These are phyloP conservation scores for Drechslerella dactyloides DNA, from an alignment of 2,329 filamentous ascomycete species.

Conservation along the genomic window DNA sequence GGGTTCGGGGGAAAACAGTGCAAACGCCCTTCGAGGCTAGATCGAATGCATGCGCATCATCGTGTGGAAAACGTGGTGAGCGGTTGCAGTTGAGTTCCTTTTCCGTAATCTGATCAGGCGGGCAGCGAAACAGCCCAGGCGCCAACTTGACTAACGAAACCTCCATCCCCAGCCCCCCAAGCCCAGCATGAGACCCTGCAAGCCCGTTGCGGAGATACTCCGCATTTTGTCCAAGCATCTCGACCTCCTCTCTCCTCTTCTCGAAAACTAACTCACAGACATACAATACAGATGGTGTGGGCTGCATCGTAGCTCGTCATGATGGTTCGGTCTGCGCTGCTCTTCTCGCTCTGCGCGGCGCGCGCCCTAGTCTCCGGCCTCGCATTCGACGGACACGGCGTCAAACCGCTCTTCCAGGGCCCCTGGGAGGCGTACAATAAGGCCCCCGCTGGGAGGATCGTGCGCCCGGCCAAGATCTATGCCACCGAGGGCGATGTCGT, in stretches of 20 bases:
- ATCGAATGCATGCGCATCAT: too few species aligned
- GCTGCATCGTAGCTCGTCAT: slow-evolving; percentile 29
- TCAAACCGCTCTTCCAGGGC: slow-evolving; percentile 57
- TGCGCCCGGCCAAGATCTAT: slow-evolving; percentile 57
- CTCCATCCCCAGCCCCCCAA: slow-evolving; percentile 16
- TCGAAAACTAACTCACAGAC: background rate
- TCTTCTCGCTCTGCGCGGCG: slow-evolving; percentile 33
- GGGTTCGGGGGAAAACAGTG: too few species aligned
- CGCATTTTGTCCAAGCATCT: slow-evolving; percentile 16
- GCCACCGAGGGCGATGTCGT: slow-evolving; percentile 55
- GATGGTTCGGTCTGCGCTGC: slow-evolving; percentile 43
- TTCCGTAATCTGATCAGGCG: background rate
- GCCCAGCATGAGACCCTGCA: slow-evolving; percentile 9
- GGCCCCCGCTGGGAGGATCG: slow-evolving; percentile 57
- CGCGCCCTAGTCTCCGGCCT: slow-evolving; percentile 34
- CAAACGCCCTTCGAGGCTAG: too few species aligned
- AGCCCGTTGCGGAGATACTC: slow-evolving; percentile 19
- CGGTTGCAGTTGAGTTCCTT: too few species aligned
- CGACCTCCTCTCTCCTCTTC: background rate
- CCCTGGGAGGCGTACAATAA: slow-evolving; percentile 59
- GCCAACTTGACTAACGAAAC: background rate
- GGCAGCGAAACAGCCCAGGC: background rate
- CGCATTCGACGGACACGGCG: slow-evolving; percentile 37
- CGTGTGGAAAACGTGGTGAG: background rate
- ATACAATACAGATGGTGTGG: background rate